Conservation (phyloP, 2,329 filamentous ascomycete genomes). For the Calonectria multiphialidica region DNA sequence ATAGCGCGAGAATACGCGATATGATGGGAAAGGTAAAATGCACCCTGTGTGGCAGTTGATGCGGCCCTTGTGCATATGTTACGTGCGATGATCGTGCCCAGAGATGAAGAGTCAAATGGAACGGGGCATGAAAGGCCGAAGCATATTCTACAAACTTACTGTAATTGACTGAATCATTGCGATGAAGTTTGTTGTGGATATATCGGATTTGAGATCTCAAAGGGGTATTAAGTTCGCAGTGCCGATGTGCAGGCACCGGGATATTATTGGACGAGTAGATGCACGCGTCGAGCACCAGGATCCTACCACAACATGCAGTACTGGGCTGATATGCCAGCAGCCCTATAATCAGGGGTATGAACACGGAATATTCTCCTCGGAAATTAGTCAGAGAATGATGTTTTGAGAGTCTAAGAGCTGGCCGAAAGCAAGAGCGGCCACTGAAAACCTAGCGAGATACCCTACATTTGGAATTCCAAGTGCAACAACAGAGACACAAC, state of each 20-base stretch:
- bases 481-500: too few species aligned
- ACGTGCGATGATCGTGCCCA: not conserved
- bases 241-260: not conserved
- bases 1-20: not conserved
- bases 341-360: not conserved
- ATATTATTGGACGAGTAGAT: not conserved
- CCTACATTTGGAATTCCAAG: too few species aligned
- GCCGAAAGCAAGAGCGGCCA: too few species aligned
- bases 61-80: slow-evolving; percentile 9
- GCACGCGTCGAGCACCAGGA: not conserved
- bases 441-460: too few species aligned
- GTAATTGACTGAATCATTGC: not conserved
- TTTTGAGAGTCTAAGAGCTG: too few species aligned
- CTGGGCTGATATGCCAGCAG: slow-evolving; percentile 2
- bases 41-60: slow-evolving; percentile 1
- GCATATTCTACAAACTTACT: slow-evolving; percentile 3
- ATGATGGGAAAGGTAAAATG: not conserved
- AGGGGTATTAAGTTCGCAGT: slow-evolving; percentile 9
- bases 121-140: not conserved
- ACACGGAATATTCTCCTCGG: too few species aligned
- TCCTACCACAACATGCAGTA: slow-evolving; percentile 3
- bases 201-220: not conserved
- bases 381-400: too few species aligned
- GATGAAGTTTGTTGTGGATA: not conserved
- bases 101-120: slow-evolving; percentile 1